Evolutionary conservation across 75 land plant species (phyloP), one percentile per base, ranked within the genome.

Genomic region (Cupressus sempervirens): DNA sequence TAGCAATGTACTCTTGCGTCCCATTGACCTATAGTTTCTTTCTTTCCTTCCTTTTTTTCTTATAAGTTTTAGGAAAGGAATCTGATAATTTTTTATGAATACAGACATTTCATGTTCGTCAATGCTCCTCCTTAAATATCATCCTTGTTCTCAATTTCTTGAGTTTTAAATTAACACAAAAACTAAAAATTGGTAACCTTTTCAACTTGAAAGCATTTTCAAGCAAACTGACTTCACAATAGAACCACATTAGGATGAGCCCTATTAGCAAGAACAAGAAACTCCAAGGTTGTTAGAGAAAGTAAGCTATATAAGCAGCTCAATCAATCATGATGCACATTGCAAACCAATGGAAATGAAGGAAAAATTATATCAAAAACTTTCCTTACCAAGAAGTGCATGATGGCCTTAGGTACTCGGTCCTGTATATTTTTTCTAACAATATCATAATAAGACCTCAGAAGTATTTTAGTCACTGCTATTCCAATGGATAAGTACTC

Each of bases 341-440:
- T 79, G n/a, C 13, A 43, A 79, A 11, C 46, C 81, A 76, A 16
- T 43, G 23, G 23, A 26, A 48, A 76, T 36, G 45, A 40, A 76
- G 45, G n/a, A 20, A 26, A 62, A 76, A 40, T 23, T 38, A 38
- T 5, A 38, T 48, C 32, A 43, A 82, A 82, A 48, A 16, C 46
- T 43, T 12, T 48, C 14, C 83, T 87, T 89, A 97, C 99, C 98
- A 97, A 86, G 83, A 97, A 97, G 80, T 97, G 99, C 98, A 97
- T 97, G 76, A 97, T 94, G 53, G 99, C 95, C 85, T 97, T 97
- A n/a, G 99, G 99, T 48, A 97, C 95, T 62, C 90, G 92, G 85
- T 96, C 99, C 85, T 97, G 91, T 36, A 96, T 89, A 85, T 94
- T 97, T 84, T 97, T 97, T 48, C 96, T 88, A 12, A 97, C 99